Base-by-base conservation (phyloP, 106 monocot species). In the Iris macrosiphon region DNA sequence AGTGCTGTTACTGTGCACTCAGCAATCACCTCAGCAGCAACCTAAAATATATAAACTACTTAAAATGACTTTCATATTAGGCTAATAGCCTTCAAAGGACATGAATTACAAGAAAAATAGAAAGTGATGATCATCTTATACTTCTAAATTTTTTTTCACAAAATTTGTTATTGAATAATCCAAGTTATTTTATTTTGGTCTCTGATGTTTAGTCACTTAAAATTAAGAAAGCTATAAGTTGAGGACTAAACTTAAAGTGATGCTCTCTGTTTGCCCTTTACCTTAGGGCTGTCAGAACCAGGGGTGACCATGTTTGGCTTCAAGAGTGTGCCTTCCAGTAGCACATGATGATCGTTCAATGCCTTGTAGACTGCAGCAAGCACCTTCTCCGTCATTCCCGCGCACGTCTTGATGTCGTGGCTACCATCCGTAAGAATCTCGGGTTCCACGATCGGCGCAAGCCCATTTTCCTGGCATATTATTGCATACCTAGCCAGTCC, bases 1-100 rank as follows among this genome's bases (percentile, higher is more conserved):
- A 67, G 67, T 2, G 67, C 67, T 2, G 21, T 6, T 26, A 67
- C 67, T 0, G 67, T 67, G 57, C 57, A 16, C 11, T 67, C 47
- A 26, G 67, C 57, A 6, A 67, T 57, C 16, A 67, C 57, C 38
- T 57, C 17, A 1, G 67, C 17, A 3, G 46, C 33, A 22, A 67
- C 66, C 55, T 66, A 29, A n/a, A n/a, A n/a, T n/a, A n/a, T n/a
- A n/a, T n/a, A n/a, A n/a, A n/a, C n/a, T n/a, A n/a, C n/a, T n/a
- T n/a, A n/a, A n/a, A n/a, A n/a, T n/a, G n/a, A n/a, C n/a, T n/a
- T n/a, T n/a, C n/a, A n/a, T n/a, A n/a, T n/a, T n/a, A n/a, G n/a
- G n/a, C n/a, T n/a, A n/a, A n/a, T n/a, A n/a, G n/a, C n/a, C n/a
- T n/a, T n/a, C n/a, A n/a, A n/a, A n/a, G n/a, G n/a, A n/a, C n/a